Conservation (phyloP, 2,329 filamentous ascomycete genomes). For the Didymella pinodella region DNA sequence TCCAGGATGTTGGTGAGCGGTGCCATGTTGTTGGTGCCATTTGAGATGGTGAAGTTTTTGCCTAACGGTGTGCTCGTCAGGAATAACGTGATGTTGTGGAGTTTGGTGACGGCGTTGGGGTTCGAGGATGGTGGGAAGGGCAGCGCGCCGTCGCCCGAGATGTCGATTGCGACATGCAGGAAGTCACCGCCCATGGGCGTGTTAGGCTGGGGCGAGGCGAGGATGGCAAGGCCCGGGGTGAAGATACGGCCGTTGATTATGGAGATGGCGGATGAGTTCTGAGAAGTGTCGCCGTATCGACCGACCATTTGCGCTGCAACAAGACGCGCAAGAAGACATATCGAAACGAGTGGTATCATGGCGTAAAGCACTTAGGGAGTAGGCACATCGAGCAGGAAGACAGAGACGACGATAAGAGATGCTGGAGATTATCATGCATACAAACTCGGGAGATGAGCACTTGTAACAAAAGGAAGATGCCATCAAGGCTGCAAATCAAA, state of each 20-base stretch:
- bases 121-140: conserved; percentile 63
- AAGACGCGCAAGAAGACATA: conserved; percentile 29
- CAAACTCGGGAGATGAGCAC: conserved; percentile 37
- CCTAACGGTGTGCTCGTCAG: conserved; percentile 69
- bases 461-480: conserved; percentile 33
- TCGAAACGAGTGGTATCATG: conserved; percentile 27
- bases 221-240: conserved; percentile 72
- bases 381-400: not conserved
- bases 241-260: conserved; percentile 72
- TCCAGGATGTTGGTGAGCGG: conserved; percentile 69
- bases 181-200: conserved; percentile 52
- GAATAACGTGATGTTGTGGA: conserved; percentile 72
- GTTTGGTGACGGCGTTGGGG: conserved; percentile 62
- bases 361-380: conserved; percentile 2
- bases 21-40: conserved; percentile 62
- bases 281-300: conserved; percentile 29
- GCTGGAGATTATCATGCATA: conserved; percentile 25
- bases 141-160: conserved; percentile 70
- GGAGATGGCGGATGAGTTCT: conserved; percentile 57
- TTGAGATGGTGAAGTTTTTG: conserved; percentile 73
- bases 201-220: conserved; percentile 62
- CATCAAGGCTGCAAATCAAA: conserved; percentile 20
- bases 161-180: conserved; percentile 72
- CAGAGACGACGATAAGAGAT: not conserved
- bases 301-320: conserved; percentile 42